A percentile compares a stretch with the other conserved stretches of the same genome.
phyloP scores from a whole-genome alignment of 305 asterid species.

The Stenogyne calaminthoides region DNA sequence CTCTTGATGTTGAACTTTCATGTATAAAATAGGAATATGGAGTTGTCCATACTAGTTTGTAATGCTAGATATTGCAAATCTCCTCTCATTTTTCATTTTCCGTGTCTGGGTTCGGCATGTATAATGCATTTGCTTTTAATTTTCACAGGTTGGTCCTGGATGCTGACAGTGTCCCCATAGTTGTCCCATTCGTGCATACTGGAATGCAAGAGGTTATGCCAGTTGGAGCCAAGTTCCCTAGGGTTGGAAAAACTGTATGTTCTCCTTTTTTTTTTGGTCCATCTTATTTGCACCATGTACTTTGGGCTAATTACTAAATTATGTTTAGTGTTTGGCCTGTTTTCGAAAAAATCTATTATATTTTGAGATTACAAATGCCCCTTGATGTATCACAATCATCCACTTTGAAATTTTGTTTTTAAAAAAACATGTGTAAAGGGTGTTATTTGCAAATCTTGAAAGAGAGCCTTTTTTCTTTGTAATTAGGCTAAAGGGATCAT shows the following conservation, averaged over 20 bases:
- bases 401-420: neutral
- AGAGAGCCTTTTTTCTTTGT: neutral
- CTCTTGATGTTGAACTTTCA: neutral
- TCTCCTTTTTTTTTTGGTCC: neutral
- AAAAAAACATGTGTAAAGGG: neutral
- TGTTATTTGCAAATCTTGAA: neutral
- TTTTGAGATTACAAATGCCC: neutral
- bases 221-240: constrained; percentile 86
- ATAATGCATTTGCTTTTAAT: constrained; percentile 6
- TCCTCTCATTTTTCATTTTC: neutral
- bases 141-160: constrained; percentile 77
- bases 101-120: neutral
- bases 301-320: neutral
- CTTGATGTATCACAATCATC: neutral
- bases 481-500: neutral
- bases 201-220: constrained; percentile 98
- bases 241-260: constrained; percentile 84
- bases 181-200: constrained; percentile 89
- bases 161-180: constrained; percentile 78
- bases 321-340: neutral
- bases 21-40: neutral
- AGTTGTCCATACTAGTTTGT: constrained; percentile 4
- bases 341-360: neutral
- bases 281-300: constrained; percentile 1
- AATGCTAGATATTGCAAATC: neutral